Evolutionary conservation across 2,329 filamentous ascomycete genomes (phyloP).

Genomic region (Rutstroemia sp.): DNA sequence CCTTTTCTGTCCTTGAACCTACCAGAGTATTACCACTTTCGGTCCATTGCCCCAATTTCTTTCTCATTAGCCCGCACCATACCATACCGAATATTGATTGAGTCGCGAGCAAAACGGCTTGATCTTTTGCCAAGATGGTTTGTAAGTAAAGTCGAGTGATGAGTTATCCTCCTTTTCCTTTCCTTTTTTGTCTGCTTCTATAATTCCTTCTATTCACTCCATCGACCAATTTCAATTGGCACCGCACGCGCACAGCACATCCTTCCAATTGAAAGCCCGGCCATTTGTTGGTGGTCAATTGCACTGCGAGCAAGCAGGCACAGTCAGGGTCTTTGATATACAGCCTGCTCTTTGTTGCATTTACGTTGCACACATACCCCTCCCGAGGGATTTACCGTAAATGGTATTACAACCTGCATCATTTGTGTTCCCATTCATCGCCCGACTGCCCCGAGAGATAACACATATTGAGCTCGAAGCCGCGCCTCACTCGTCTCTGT

Average conservation of each 20-base stretch:
- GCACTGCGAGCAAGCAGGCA: background rate
- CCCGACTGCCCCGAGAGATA: background rate
- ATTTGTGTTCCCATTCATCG: background rate
- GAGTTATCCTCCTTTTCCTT: slow-evolving; percentile 3
- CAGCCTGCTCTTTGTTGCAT: slow-evolving; percentile 2
- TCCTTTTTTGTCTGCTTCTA: slow-evolving; percentile 9
- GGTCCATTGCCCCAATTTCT: too few species aligned
- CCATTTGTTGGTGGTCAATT: background rate
- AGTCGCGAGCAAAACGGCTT: background rate
- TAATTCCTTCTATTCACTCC: background rate
- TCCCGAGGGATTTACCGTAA: background rate
- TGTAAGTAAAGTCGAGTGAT: slow-evolving; percentile 13
- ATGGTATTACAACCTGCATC: background rate
- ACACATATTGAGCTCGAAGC: background rate
- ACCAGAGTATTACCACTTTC: too few species aligned
- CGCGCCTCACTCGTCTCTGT: background rate
- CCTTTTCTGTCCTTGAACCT: too few species aligned
- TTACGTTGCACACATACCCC: background rate
- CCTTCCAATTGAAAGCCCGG: background rate
- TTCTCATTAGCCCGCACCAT: too few species aligned
- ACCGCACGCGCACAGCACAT: background rate
- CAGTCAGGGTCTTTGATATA: slow-evolving; percentile 3
- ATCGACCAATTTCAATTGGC: background rate
- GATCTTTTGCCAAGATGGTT: slow-evolving; percentile 15
- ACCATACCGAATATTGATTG: too few species aligned